These are phyloP conservation scores for Adansonia gregorii DNA, from an alignment of 441 rosid species.

Conservation along the genomic window DNA sequence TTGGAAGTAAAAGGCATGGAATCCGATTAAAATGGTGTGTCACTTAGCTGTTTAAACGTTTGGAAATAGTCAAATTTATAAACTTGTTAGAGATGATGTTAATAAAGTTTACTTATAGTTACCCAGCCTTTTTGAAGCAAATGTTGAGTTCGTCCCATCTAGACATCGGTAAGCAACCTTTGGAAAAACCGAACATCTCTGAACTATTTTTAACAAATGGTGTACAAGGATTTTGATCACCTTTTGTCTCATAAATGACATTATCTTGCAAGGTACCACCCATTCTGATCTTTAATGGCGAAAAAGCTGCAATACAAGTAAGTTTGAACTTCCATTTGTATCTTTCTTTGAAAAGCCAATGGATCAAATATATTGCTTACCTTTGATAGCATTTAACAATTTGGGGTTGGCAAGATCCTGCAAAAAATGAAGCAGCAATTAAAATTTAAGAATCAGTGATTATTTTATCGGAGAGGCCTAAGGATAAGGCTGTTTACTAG, in stretches of 20 bases:
- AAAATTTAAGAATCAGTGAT: neutral
- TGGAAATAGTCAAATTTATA: no score
- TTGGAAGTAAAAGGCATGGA: neutral
- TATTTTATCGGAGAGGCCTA: neutral
- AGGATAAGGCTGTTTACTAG: constrained; percentile 21
- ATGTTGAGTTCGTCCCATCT: constrained; percentile 88
- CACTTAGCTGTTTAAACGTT: no score
- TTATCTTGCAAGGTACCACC: constrained; percentile 93
- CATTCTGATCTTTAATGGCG: constrained; percentile 84
- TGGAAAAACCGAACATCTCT: constrained; percentile 68
- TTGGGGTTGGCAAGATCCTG: constrained; percentile 77
- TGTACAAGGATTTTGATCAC: constrained; percentile 54
- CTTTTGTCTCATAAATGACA: constrained; percentile 64
- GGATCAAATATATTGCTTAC: constrained; percentile 37
- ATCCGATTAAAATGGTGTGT: neutral
- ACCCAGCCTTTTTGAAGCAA: constrained; percentile 78
- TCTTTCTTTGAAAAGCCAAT: neutral
- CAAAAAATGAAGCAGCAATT: constrained; percentile 20
- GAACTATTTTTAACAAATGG: constrained; percentile 58
- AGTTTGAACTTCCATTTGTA: neutral
- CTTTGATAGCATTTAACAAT: constrained; percentile 72
- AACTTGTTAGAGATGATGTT: neutral
- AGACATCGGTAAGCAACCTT: constrained; percentile 72
- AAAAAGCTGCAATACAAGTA: constrained; percentile 58
- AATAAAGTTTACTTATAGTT: constrained; percentile 5